Evolutionary conservation across 2,329 filamentous ascomycete species (phyloP), one percentile per base, ranked within the genome.

Genomic region (Amphichorda felina): DNA sequence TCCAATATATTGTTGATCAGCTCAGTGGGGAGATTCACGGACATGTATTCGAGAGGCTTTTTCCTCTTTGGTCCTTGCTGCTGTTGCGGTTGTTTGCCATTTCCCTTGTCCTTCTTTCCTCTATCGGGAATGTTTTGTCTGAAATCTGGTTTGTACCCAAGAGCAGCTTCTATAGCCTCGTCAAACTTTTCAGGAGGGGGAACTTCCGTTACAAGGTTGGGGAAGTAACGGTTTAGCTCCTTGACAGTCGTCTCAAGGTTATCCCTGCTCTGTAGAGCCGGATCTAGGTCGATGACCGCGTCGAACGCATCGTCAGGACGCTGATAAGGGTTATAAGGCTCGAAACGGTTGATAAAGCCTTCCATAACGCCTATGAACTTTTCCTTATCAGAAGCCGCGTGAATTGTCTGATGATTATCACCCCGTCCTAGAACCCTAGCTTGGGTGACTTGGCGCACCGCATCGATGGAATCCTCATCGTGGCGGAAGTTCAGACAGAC

Each of bases 361-460:
- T 95, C 84, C 91, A 98, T 96, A 47, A 98, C 94, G 5, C 75
- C 74, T 32, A 91, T 66, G 37, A 91, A 84, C 55, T 94, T 89
- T 14, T 69, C 61, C 32, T 67, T 59, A 30, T 81, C 73, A 38
- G 83, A 81, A 31, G 75, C 81, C 9, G 89, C 88, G 50, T 91
- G 87, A 40, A 98, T 96, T 1, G 91, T 98, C 60, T 98, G 91
- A 55, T 98, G 91, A 50, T 96, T 96, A 56, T 98, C 87, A 11
- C 91, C 91, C 16, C 91, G 81, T 5, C 75, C 70, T 15, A 95
- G 63, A 1, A 98, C 85, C 34, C 91, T 79, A 42, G 79, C 71
- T 38, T 75, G 79, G 1, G 87, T 94, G 18, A 89, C 68, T 38
- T 73, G 64, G 30, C 83, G 74, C 41, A 96, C 84, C 22, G 73